These are phyloP conservation scores for Zalaria sp. DNA, from an alignment of 2,329 filamentous ascomycete species.

Conservation along the genomic window DNA sequence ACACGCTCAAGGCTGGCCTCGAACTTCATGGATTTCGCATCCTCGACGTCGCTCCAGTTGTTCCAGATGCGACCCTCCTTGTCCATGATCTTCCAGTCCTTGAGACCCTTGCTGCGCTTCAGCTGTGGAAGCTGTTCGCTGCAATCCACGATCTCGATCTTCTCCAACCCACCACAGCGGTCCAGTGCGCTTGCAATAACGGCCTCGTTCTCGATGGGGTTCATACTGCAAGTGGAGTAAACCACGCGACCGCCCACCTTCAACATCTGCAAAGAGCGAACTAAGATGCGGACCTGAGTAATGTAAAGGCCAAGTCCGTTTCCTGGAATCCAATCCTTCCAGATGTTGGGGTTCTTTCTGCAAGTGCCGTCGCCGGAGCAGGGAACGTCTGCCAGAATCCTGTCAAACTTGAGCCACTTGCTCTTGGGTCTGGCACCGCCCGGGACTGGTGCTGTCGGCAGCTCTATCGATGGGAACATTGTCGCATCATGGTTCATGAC, in stretches of 20 bases:
- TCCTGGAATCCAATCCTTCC: conserved; percentile 86
- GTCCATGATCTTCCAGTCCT: conserved; percentile 82
- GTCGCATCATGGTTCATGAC: conserved; percentile 98
- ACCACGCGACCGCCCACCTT: conserved; percentile 90
- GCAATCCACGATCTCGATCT: conserved; percentile 76
- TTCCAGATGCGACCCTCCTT: conserved; percentile 67
- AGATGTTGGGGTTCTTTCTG: conserved; percentile 85
- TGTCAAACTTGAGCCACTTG: conserved; percentile 87
- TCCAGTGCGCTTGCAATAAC: conserved; percentile 80
- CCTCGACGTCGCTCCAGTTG: conserved; percentile 68
- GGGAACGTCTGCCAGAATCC: conserved; percentile 89
- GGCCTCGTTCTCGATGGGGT: conserved; percentile 93
- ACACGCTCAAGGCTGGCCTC: conserved; percentile 55
- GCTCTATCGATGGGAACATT: conserved; percentile 80
- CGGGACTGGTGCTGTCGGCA: conserved; percentile 43
- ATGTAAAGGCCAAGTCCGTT: conserved; percentile 77
- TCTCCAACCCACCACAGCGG: conserved; percentile 68
- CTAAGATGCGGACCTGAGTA: conserved; percentile 79
- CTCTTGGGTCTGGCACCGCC: conserved; percentile 40
- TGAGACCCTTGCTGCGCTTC: conserved; percentile 63
- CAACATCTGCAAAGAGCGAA: conserved; percentile 86
- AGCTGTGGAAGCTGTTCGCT: conserved; percentile 62
- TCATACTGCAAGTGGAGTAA: conserved; percentile 98
- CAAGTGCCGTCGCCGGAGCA: conserved; percentile 92
- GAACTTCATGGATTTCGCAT: conserved; percentile 40